A percentile compares a stretch with the other conserved stretches of the same genome.
phyloP scores from a whole-genome alignment of 2,329 filamentous ascomycete genomes.

The Apiospora phragmitis region DNA sequence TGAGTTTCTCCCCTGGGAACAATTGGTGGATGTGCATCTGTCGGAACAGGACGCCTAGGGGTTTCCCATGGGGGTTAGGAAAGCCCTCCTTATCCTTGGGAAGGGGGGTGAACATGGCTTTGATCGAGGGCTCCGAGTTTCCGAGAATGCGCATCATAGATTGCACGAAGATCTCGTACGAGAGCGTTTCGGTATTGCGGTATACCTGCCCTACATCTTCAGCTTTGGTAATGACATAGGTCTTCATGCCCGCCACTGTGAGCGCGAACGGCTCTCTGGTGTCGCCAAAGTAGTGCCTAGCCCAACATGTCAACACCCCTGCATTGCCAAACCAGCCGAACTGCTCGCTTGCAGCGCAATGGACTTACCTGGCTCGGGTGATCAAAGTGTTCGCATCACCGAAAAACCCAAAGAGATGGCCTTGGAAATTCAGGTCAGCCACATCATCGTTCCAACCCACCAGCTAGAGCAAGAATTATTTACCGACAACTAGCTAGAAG shows the following conservation, averaged over 20 bases:
- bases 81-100: constrained; percentile 5
- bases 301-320: too few relatives aligned
- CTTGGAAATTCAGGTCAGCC: neutral
- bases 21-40: constrained; percentile 10
- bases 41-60: neutral
- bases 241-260: neutral
- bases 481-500: neutral
- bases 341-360: too few relatives aligned
- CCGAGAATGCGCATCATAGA: neutral
- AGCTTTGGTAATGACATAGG: neutral
- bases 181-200: neutral
- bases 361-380: constrained; percentile 11
- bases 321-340: too few relatives aligned
- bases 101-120: neutral
- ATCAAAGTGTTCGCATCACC: constrained; percentile 1
- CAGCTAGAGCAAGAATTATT: neutral
- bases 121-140: neutral
- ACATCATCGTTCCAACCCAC: neutral
- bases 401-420: constrained; percentile 9
- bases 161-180: neutral
- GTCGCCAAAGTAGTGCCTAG: neutral
- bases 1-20: constrained; percentile 1
- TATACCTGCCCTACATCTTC: neutral
- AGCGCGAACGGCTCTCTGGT: constrained; percentile 3
- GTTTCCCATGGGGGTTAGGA: constrained; percentile 6